Evolutionary conservation across 2,329 filamentous ascomycete genomes (phyloP).

Genomic region (Cephalotrichum gorgonifer): DNA sequence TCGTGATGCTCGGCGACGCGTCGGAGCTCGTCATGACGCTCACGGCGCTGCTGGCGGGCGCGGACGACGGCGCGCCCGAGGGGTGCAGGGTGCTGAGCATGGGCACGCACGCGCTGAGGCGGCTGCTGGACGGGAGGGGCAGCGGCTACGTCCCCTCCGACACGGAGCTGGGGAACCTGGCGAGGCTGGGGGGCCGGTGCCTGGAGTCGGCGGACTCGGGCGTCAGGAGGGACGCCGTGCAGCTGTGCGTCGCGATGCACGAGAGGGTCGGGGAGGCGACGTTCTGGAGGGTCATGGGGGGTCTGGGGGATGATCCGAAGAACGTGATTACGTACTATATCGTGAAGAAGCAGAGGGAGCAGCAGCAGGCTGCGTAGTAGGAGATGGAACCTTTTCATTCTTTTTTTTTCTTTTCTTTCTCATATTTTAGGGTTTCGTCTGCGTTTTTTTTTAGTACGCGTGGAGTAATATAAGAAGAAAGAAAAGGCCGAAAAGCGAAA

Average conservation of each 20-base stretch:
- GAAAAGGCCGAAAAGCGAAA: neutral
- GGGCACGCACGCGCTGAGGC: slow-evolving; percentile 52
- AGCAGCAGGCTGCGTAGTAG: neutral
- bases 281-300: slow-evolving; percentile 61
- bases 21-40: slow-evolving; percentile 48
- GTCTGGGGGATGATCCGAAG: slow-evolving; percentile 60
- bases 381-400: neutral
- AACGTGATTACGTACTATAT: slow-evolving; percentile 75
- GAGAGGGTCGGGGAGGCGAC: slow-evolving; percentile 43
- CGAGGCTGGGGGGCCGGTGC: slow-evolving; percentile 41
- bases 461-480: neutral
- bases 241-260: slow-evolving; percentile 67
- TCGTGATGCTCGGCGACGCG: slow-evolving; percentile 55
- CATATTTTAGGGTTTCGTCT: neutral
- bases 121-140: slow-evolving; percentile 40
- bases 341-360: slow-evolving; percentile 56
- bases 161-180: slow-evolving; percentile 39
- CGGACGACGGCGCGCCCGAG: slow-evolving; percentile 29
- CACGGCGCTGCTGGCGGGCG: slow-evolving; percentile 31
- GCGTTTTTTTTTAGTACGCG: neutral
- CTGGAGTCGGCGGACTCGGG: slow-evolving; percentile 51
- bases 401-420: neutral
- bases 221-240: slow-evolving; percentile 65
- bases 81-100: slow-evolving; percentile 47
- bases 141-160: slow-evolving; percentile 37